Evolutionary conservation across 2,329 filamentous ascomycete species (phyloP).

Genomic region (Macrophomina tecta): DNA sequence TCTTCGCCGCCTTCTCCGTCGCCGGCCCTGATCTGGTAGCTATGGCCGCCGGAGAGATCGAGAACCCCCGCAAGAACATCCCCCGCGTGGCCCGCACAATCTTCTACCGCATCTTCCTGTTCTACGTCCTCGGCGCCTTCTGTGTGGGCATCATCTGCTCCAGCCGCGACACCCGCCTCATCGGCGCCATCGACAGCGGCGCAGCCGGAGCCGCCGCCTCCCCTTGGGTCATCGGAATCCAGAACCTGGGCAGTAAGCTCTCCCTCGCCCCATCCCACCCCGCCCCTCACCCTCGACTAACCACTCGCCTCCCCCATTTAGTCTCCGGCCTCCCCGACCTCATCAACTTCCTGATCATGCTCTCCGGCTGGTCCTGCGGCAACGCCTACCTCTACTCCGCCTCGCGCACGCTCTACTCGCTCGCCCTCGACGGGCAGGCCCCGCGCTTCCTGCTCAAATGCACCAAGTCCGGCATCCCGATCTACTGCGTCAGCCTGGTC

Average conservation of each 20-base stretch:
- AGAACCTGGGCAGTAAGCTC: conserved; percentile 50
- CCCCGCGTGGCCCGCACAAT: conserved; percentile 79
- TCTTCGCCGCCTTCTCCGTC: conserved; percentile 57
- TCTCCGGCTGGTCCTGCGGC: conserved; percentile 61
- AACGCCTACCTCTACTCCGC: conserved; percentile 63
- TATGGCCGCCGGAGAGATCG: conserved; percentile 56
- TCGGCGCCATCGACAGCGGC: conserved; percentile 41
- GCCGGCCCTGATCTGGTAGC: conserved; percentile 57
- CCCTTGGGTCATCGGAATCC: conserved; percentile 69
- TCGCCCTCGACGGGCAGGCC: conserved; percentile 60
- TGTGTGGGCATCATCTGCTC: conserved; percentile 64
- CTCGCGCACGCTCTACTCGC: conserved; percentile 59
- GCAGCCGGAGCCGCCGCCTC: conserved; percentile 53
- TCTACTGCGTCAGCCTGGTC: conserved; percentile 73
- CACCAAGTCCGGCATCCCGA: conserved; percentile 70
- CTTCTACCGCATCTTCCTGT: conserved; percentile 73
- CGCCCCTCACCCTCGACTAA: not conserved
- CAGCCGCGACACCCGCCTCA: conserved; percentile 54
- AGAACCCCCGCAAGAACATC: conserved; percentile 56
- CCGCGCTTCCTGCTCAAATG: conserved; percentile 63
- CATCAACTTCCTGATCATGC: conserved; percentile 63
- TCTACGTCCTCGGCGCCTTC: conserved; percentile 55
- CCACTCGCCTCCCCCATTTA: not conserved
- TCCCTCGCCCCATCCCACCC: not conserved
- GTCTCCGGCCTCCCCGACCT: conserved; percentile 62